Evolutionary conservation across 305 asterid species (phyloP).

Genomic region (Fraxinus latifolia): DNA sequence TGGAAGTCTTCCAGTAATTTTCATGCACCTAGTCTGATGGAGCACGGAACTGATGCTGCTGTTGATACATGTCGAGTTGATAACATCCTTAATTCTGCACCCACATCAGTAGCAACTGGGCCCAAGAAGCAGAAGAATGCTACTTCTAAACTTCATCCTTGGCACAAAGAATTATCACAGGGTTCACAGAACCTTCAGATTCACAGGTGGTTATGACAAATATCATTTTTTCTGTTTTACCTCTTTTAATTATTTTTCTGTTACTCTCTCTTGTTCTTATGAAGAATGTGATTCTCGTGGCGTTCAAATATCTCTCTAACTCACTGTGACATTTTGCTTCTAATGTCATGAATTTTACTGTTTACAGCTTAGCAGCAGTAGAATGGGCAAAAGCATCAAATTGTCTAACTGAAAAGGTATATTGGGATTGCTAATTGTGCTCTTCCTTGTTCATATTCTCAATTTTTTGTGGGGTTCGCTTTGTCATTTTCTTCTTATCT

Average conservation of each 20-base stretch:
- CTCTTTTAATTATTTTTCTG: neutral
- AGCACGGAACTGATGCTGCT: neutral
- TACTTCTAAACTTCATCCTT: conserved; percentile 54
- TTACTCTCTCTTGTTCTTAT: neutral
- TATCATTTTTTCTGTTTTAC: neutral
- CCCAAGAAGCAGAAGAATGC: conserved; percentile 68
- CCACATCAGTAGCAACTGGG: conserved; percentile 34
- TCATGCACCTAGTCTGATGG: conserved; percentile 38
- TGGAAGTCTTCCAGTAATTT: conserved; percentile 40
- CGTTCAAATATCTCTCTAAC: neutral
- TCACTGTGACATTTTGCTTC: conserved; percentile 21
- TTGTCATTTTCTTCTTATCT: conserved; percentile 14
- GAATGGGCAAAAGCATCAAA: conserved; percentile 60
- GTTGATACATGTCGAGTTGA: conserved; percentile 39
- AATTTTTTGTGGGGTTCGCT: neutral
- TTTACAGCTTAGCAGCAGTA: conserved; percentile 55
- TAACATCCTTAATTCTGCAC: conserved; percentile 30
- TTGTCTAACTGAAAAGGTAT: conserved; percentile 54
- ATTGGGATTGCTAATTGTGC: conserved; percentile 24
- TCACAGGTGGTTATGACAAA: conserved; percentile 46
- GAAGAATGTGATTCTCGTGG: neutral
- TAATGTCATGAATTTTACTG: conserved; percentile 26
- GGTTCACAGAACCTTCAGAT: conserved; percentile 38
- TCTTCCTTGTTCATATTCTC: conserved; percentile 17
- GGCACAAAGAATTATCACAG: conserved; percentile 63